Percentiles rank a stretch among this genome's conserved stretches.
Conservation (phyloP, 2,329 filamentous ascomycete species). For the Verticillium zaregamsianum region DNA sequence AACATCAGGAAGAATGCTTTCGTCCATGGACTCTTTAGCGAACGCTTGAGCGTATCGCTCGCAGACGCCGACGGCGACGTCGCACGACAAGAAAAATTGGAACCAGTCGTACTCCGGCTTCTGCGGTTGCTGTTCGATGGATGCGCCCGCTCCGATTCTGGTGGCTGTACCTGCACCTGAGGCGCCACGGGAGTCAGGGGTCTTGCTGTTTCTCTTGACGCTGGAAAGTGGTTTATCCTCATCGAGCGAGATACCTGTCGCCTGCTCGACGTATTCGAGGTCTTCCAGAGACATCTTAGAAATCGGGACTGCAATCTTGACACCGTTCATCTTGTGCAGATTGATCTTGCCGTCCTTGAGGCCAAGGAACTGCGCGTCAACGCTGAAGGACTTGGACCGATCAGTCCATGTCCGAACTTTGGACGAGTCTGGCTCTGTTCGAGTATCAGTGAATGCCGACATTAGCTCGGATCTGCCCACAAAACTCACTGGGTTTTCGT, state of each 20-base stretch:
- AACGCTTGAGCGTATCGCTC: slow-evolving; percentile 93
- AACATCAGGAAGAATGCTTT: slow-evolving; percentile 86
- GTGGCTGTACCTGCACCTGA: slow-evolving; percentile 15
- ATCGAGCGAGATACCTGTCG: slow-evolving; percentile 84
- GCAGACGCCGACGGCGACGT: slow-evolving; percentile 87
- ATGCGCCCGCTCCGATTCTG: slow-evolving; percentile 48
- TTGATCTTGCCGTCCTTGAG: slow-evolving; percentile 96
- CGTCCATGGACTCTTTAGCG: slow-evolving; percentile 88
- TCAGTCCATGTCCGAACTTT: slow-evolving; percentile 95
- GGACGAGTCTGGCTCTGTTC: slow-evolving; percentile 70
- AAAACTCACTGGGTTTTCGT: slow-evolving; percentile 60
- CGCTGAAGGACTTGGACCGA: slow-evolving; percentile 90
- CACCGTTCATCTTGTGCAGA: slow-evolving; percentile 93
- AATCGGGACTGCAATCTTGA: slow-evolving; percentile 96
- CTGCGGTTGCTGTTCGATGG: slow-evolving; percentile 49
- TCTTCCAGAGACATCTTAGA: slow-evolving; percentile 95
- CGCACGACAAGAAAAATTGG: slow-evolving; percentile 92
- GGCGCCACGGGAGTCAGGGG: slow-evolving; percentile 15
- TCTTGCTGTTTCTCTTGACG: slow-evolving; percentile 55
- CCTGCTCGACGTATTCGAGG: slow-evolving; percentile 86
- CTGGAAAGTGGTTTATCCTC: slow-evolving; percentile 92
- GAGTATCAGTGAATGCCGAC: slow-evolving; percentile 11
- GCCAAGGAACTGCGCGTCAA: slow-evolving; percentile 93
- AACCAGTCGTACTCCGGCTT: slow-evolving; percentile 95
- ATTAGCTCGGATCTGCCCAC: not conserved